phyloP scores from a whole-genome alignment of 352 stramenopile genomes.

The Globisporangium polare region DNA sequence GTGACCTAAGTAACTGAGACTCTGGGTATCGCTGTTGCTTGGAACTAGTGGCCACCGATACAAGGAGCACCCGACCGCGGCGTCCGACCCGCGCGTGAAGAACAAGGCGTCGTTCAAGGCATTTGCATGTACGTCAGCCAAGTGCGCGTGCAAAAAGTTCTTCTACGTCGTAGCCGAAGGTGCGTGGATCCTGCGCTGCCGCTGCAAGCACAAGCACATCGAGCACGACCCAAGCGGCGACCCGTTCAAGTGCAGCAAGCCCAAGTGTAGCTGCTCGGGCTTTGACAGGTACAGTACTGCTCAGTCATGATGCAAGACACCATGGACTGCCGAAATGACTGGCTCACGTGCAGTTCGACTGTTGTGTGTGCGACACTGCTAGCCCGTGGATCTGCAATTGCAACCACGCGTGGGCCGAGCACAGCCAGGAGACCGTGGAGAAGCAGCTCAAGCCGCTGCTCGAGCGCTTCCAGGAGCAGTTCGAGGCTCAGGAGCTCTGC shows the following conservation, averaged over 20 bases:
- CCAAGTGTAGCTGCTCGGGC: constrained; percentile 47
- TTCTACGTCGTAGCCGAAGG: constrained; percentile 82
- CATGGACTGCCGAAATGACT: neutral
- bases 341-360: neutral
- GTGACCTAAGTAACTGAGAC: too few species aligned
- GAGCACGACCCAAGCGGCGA: constrained; percentile 48
- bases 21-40: neutral
- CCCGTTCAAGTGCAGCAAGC: constrained; percentile 50
- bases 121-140: constrained; percentile 56
- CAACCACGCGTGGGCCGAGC: constrained; percentile 58
- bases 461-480: constrained; percentile 39
- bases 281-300: constrained; percentile 60
- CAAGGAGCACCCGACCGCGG: constrained; percentile 58
- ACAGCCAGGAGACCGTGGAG: constrained; percentile 46
- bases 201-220: constrained; percentile 79
- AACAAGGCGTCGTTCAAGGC: constrained; percentile 24
- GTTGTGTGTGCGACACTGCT: neutral
- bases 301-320: neutral
- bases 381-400: constrained; percentile 85
- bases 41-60: constrained; percentile 54
- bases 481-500: constrained; percentile 40
- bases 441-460: constrained; percentile 42
- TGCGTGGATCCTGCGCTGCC: constrained; percentile 73
- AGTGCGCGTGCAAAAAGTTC: constrained; percentile 54
- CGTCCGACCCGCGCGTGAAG: constrained; percentile 35